Evolutionary conservation across 192 early-diverging fungal genomes (phyloP).

Genomic region (Podila epigama): DNA sequence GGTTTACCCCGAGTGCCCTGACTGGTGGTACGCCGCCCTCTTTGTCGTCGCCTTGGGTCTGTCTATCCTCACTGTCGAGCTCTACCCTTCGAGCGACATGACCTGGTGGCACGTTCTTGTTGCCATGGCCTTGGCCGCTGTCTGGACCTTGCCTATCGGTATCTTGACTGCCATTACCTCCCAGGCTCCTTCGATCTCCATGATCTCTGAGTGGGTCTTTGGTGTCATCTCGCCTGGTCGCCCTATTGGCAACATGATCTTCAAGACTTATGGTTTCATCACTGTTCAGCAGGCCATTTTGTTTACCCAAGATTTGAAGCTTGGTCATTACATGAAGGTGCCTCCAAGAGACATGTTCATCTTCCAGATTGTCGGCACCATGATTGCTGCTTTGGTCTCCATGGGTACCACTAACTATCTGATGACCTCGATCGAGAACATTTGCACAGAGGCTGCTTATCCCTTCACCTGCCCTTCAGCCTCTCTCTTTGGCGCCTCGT

Average conservation of each 20-base stretch:
- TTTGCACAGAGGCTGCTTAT: conserved; percentile 66
- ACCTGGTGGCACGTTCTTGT: conserved; percentile 69
- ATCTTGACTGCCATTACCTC: conserved; percentile 69
- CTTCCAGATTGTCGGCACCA: conserved; percentile 78
- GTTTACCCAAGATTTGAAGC: conserved; percentile 73
- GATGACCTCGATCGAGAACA: conserved; percentile 62
- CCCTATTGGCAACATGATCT: conserved; percentile 69
- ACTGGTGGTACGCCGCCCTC: conserved; percentile 76
- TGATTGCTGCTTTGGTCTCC: conserved; percentile 73
- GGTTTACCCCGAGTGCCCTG: conserved; percentile 76
- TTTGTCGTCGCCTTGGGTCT: conserved; percentile 61
- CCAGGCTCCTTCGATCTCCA: conserved; percentile 62
- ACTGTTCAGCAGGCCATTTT: conserved; percentile 66
- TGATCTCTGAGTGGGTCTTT: conserved; percentile 74
- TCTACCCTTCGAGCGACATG: conserved; percentile 59
- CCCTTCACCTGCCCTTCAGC: conserved; percentile 72
- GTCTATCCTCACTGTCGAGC: conserved; percentile 56
- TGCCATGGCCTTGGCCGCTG: conserved; percentile 55
- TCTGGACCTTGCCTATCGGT: conserved; percentile 69
- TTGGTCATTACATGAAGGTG: conserved; percentile 85
- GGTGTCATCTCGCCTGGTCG: conserved; percentile 70
- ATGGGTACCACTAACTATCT: conserved; percentile 74
- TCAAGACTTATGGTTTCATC: conserved; percentile 73
- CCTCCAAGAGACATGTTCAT: conserved; percentile 83
- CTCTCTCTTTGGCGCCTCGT: conserved; percentile 70